These are phyloP conservation scores for Coniochaeta prunicola DNA, from an alignment of 2,329 filamentous ascomycete genomes.

Conservation along the genomic window DNA sequence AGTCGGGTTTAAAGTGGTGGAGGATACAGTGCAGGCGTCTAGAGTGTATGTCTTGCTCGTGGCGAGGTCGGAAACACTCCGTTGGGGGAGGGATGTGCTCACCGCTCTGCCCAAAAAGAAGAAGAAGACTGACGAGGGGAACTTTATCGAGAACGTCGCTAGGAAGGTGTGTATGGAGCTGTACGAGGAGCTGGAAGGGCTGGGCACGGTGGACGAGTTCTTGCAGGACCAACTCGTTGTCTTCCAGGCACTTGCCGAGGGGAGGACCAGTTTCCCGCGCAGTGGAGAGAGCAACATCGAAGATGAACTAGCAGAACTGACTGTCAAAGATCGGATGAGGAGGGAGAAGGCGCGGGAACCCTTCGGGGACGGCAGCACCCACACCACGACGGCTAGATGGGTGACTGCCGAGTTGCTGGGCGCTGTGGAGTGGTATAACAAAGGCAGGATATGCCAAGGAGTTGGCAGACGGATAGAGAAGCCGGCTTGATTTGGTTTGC, in stretches of 20 bases:
- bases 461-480: constrained; percentile 20
- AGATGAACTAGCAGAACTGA: constrained; percentile 22
- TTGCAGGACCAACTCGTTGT: constrained; percentile 55
- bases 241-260: constrained; percentile 51
- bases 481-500: background rate
- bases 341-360: constrained; percentile 40
- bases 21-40: constrained; percentile 43
- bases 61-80: constrained; percentile 33
- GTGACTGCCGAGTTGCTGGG: constrained; percentile 45
- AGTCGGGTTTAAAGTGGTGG: constrained; percentile 34
- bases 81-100: constrained; percentile 21
- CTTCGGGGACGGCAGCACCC: constrained; percentile 49
- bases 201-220: constrained; percentile 45
- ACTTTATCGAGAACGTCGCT: constrained; percentile 32
- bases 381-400: constrained; percentile 55
- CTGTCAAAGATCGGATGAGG: constrained; percentile 18
- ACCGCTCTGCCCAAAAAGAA: constrained; percentile 32
- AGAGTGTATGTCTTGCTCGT: constrained; percentile 52
- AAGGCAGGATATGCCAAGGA: constrained; percentile 42
- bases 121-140: constrained; percentile 12
- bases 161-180: constrained; percentile 37
- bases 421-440: constrained; percentile 39
- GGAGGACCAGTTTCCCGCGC: constrained; percentile 38
- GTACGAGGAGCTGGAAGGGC: constrained; percentile 32
- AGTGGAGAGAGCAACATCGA: constrained; percentile 12